Evolutionary conservation across 2,329 filamentous ascomycete genomes (phyloP).

Genomic region (Lithohypha guttulata): DNA sequence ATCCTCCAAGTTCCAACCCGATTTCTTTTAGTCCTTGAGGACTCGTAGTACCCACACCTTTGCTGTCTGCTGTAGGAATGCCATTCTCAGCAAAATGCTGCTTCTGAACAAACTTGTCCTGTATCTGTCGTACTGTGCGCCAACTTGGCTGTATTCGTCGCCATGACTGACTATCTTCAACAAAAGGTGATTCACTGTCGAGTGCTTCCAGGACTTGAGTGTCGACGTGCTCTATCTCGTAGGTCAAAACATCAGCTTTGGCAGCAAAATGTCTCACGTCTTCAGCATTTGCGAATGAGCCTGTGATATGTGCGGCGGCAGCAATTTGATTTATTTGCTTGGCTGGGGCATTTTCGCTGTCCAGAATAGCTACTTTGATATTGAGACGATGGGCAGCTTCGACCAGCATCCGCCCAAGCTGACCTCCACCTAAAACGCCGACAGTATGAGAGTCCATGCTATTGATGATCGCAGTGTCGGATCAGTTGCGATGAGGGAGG

Average conservation of each 20-base stretch:
- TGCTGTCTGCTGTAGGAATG: conserved; percentile 57
- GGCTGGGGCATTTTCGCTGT: conserved; percentile 62
- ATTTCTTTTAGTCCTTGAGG: conserved; percentile 39
- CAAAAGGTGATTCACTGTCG: conserved; percentile 28
- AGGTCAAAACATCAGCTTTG: conserved; percentile 65
- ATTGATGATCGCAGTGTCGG: neutral
- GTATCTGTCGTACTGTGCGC: conserved; percentile 68
- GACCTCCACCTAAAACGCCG: conserved; percentile 52
- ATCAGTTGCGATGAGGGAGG: neutral
- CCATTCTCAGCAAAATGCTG: conserved; percentile 53
- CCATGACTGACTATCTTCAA: conserved; percentile 18
- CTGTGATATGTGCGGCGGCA: conserved; percentile 52
- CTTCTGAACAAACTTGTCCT: conserved; percentile 81
- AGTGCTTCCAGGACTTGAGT: conserved; percentile 72
- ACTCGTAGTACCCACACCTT: conserved; percentile 47
- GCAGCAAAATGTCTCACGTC: conserved; percentile 63
- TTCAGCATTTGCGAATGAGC: conserved; percentile 71
- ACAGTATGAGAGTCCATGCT: conserved; percentile 22
- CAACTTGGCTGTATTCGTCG: conserved; percentile 58
- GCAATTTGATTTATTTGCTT: conserved; percentile 65
- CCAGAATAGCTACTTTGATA: conserved; percentile 67
- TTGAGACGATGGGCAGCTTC: conserved; percentile 75
- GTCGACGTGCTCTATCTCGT: conserved; percentile 88
- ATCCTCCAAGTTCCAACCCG: conserved; percentile 43
- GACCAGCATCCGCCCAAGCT: conserved; percentile 86